Base-by-base conservation (phyloP, 371 early-diverging fungal genomes). In the Mucor indicus region DNA sequence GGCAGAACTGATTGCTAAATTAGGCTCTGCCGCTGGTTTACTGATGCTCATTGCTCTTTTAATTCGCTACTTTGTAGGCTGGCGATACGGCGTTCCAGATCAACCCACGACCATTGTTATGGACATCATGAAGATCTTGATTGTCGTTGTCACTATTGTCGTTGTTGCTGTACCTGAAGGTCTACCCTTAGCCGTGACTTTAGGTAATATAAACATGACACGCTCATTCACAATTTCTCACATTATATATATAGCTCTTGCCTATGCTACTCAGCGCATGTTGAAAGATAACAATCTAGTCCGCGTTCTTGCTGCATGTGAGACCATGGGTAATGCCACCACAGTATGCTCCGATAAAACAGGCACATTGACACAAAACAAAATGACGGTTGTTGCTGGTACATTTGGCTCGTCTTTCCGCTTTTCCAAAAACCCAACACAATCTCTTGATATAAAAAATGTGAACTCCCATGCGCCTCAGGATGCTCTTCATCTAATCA, bases 251-350 rank as follows among this genome's bases (percentile, higher is more conserved):
- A 72, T 94, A 54, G 83, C 87, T 23, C 64, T 86, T 9, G 85
- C 85, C 4, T 85, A 72, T 64, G 85, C 83, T 11, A 83, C 84
- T 9, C 79, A 73, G 10, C 73, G 77, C 13, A 93, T 88, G 94
- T 58, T 87, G 20, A 84, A 84, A 57, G 92, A 93, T 64, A 90
- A 91, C 63, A 91, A 90, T 60, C 62, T 93, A 41, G 94, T 93
- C 16, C 79, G 92, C 24, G 81, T 88, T 12, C 62, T 93, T 20
- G 72, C 83, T 44, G 87, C 94, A 11, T 93, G 94, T 62, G 94
- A 93, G 62, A 91, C 89, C 23, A 93, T 93, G 94, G 91, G 92
- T 19, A 85, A 84, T 60, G 91, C 92, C 11, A 92, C 92, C n/a
- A 87, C 87, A 2, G 71, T 93, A 30, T 92, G 92, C 61, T 85